Percentiles rank a stretch among this genome's conserved stretches.
Evolutionary conservation across 495 filamentous ascomycete genomes (phyloP).

Genomic region (Pyrenula massariospora): DNA sequence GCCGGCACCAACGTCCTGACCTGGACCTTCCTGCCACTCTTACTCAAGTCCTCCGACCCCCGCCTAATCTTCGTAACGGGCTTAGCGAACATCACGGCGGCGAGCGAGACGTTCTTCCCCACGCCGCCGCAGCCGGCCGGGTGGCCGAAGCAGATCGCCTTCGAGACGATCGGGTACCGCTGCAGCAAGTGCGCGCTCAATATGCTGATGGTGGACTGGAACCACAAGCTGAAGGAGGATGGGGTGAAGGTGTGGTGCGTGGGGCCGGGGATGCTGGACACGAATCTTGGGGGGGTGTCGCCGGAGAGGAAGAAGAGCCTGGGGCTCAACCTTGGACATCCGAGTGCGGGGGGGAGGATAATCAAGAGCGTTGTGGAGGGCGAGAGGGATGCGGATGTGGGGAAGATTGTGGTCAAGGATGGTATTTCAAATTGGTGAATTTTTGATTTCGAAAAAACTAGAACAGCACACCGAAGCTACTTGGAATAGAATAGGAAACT

Average conservation of each 20-base stretch:
- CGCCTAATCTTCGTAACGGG: conserved; percentile 37
- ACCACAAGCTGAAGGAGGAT: conserved; percentile 21
- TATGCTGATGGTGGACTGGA: conserved; percentile 24
- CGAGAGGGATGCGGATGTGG: conserved; percentile 22
- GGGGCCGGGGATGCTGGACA: conserved; percentile 21
- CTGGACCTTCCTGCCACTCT: conserved; percentile 30
- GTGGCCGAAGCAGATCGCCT: conserved; percentile 30
- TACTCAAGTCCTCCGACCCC: conserved; percentile 32
- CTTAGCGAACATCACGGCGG: conserved; percentile 11
- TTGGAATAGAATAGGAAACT: too few species aligned
- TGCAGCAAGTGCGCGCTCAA: conserved; percentile 21
- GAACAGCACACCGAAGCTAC: too few species aligned
- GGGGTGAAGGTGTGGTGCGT: conserved; percentile 25
- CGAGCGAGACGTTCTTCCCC: conserved; percentile 12
- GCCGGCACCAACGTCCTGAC: conserved; percentile 35
- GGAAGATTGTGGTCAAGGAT: conserved; percentile 16
- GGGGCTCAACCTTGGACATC: conserved; percentile 15
- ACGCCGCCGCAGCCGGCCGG: conserved; percentile 17
- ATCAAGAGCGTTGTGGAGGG: conserved; percentile 24
- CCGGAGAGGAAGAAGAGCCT: conserved; percentile 17
- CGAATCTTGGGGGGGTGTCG: conserved; percentile 15
- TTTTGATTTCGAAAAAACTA: too few species aligned
- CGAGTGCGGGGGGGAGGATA: conserved; percentile 21
- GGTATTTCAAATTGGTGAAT: not conserved
- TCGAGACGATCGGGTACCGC: conserved; percentile 20